These are phyloP conservation scores for Trametes pubescens DNA, from an alignment of 1,284 basidiomycete genomes.

Conservation along the genomic window DNA sequence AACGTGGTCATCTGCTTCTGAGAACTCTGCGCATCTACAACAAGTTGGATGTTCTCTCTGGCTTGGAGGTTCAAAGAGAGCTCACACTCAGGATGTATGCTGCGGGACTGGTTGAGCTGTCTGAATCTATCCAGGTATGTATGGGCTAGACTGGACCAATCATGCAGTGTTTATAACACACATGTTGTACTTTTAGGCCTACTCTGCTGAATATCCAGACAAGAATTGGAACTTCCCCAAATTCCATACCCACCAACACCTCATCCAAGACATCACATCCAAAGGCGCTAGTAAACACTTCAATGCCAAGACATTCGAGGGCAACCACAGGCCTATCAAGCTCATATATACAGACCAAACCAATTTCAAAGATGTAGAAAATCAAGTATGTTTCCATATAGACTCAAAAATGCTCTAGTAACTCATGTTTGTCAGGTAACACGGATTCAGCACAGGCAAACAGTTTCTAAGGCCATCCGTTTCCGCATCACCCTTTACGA, in stretches of 20 bases:
- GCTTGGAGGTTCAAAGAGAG: slow-evolving; percentile 35
- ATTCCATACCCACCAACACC: slow-evolving; percentile 34
- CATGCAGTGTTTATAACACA: no score
- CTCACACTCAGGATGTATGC: slow-evolving; percentile 22
- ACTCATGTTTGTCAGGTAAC: slow-evolving; percentile 27
- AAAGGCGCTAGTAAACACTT: slow-evolving; percentile 36
- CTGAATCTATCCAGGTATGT: neutral
- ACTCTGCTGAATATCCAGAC: neutral
- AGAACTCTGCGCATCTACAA: slow-evolving; percentile 26
- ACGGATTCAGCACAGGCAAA: slow-evolving; percentile 19
- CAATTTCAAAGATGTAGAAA: slow-evolving; percentile 43
- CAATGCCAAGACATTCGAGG: slow-evolving; percentile 40
- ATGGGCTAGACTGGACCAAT: neutral
- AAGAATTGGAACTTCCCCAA: slow-evolving; percentile 41
- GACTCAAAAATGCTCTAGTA: neutral
- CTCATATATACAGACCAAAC: slow-evolving; percentile 34
- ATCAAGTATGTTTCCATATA: slow-evolving; percentile 30
- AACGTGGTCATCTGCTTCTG: slow-evolving; percentile 27
- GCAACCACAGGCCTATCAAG: slow-evolving; percentile 39
- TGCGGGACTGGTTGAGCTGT: neutral
- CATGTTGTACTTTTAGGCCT: neutral
- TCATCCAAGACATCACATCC: slow-evolving; percentile 32
- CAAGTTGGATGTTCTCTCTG: slow-evolving; percentile 30
- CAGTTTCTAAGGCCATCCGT: slow-evolving; percentile 17
- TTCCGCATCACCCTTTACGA: slow-evolving; percentile 19